phyloP scores from a whole-genome alignment of 352 stramenopile genomes.

The Phytophthora hibernalis region DNA sequence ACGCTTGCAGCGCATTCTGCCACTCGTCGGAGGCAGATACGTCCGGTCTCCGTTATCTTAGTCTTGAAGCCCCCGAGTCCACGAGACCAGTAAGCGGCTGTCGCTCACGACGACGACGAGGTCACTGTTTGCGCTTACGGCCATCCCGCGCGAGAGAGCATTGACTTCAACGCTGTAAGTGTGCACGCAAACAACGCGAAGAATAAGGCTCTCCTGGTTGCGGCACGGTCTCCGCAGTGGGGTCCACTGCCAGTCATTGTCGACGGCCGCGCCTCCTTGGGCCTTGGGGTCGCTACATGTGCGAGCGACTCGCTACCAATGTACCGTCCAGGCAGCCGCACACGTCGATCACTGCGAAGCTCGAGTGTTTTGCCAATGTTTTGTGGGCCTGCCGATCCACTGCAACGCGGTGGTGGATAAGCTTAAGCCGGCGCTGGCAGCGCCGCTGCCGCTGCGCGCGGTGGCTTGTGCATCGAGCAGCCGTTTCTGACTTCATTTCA shows the following conservation, averaged over 20 bases:
- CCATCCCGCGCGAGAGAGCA: conserved; percentile 3
- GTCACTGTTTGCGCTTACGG: conserved; percentile 5
- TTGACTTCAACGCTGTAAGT: background rate
- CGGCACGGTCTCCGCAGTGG: background rate
- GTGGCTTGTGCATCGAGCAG: conserved; percentile 1
- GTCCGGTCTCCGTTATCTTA: background rate
- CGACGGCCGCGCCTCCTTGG: background rate
- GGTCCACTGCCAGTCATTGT: background rate
- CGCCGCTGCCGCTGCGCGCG: background rate
- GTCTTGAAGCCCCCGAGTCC: conserved; percentile 11
- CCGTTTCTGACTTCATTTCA: conserved; percentile 37
- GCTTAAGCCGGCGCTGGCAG: background rate
- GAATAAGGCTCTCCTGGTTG: background rate
- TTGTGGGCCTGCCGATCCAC: background rate
- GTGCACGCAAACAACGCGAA: background rate
- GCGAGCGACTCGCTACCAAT: no score
- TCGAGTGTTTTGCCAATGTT: conserved; percentile 10
- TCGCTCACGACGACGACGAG: conserved; percentile 11
- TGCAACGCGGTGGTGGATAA: no score
- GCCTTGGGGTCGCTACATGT: no score
- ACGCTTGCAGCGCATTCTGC: background rate
- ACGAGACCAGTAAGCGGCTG: conserved; percentile 11
- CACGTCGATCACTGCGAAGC: background rate
- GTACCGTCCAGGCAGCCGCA: background rate
- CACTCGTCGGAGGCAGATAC: background rate